Evolutionary conservation across 2,329 filamentous ascomycete species (phyloP).

Genomic region (Xylariales sp.): DNA sequence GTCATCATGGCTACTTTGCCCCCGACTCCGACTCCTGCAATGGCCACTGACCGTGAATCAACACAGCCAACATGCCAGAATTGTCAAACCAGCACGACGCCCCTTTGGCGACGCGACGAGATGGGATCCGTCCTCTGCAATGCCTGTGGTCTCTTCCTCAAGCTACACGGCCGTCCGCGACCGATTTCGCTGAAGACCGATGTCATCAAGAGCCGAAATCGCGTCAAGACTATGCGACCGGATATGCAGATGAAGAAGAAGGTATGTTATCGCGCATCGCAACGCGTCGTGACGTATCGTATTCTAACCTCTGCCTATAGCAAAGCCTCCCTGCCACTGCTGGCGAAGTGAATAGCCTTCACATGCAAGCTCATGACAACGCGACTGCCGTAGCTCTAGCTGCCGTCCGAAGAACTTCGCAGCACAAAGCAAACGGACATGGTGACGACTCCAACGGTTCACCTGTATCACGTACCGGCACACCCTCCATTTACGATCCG

Average conservation of each 20-base stretch:
- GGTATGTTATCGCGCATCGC: slow-evolving; percentile 32
- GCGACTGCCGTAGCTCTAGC: slow-evolving; percentile 51
- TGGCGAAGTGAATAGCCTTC: slow-evolving; percentile 55
- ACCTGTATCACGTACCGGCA: slow-evolving; percentile 73
- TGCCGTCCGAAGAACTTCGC: slow-evolving; percentile 55
- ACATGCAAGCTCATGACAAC: slow-evolving; percentile 46
- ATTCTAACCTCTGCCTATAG: slow-evolving; percentile 21
- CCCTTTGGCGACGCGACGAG: slow-evolving; percentile 96
- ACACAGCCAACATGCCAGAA: slow-evolving; percentile 95
- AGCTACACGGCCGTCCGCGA: slow-evolving; percentile 87
- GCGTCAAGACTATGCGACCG: slow-evolving; percentile 81
- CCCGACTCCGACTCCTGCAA: slow-evolving; percentile 41
- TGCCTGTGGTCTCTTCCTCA: slow-evolving; percentile 94
- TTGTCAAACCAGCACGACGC: slow-evolving; percentile 91
- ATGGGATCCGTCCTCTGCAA: slow-evolving; percentile 95
- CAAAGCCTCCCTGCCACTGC: slow-evolving; percentile 33
- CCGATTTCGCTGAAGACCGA: slow-evolving; percentile 98
- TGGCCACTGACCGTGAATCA: slow-evolving; percentile 46
- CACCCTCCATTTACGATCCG: slow-evolving; percentile 69
- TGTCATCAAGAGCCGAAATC: slow-evolving; percentile 98
- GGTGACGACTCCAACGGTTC: slow-evolving; percentile 73
- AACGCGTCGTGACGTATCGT: not conserved
- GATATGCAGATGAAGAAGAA: slow-evolving; percentile 80
- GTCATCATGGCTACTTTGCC: slow-evolving; percentile 29
- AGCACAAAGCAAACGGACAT: slow-evolving; percentile 64